A percentile compares a stretch with the other conserved stretches of the same genome.
phyloP scores from a whole-genome alignment of 106 monocot genomes.

The Alisma plantagoaquatica region DNA sequence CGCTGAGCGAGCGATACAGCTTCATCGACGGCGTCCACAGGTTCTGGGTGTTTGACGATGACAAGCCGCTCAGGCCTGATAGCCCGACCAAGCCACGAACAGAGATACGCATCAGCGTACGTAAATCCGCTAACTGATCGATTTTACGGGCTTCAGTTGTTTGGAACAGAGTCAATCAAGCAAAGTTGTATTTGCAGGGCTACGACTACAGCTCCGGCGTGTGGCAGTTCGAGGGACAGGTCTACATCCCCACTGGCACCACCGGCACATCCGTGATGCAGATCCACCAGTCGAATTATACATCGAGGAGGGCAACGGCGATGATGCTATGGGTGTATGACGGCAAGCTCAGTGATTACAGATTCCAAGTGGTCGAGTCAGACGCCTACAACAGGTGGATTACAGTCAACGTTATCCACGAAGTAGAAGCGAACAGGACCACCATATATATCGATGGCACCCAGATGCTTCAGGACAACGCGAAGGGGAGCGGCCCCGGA shows the following conservation, averaged over 20 bases:
- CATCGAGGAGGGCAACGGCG: slow-evolving; percentile 1
- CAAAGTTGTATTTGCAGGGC: slow-evolving; percentile 18
- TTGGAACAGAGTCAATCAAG: slow-evolving; percentile 1
- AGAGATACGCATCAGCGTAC: slow-evolving; percentile 28
- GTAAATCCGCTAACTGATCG: neutral
- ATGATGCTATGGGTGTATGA: slow-evolving; percentile 25
- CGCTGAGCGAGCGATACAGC: too few relatives aligned
- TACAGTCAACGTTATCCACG: slow-evolving; percentile 27
- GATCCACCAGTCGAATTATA: slow-evolving; percentile 7
- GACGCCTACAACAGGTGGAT: slow-evolving; percentile 27
- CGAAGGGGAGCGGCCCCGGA: neutral
- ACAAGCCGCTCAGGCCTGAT: slow-evolving; percentile 13
- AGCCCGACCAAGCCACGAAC: slow-evolving; percentile 24
- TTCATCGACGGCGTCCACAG: too few relatives aligned
- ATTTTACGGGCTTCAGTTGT: neutral
- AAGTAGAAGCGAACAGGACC: slow-evolving; percentile 7
- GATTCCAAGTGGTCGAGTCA: neutral
- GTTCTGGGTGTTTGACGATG: slow-evolving; percentile 32
- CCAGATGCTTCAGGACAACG: slow-evolving; percentile 4
- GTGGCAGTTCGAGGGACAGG: too few relatives aligned
- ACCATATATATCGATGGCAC: too few relatives aligned
- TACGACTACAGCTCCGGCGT: too few relatives aligned
- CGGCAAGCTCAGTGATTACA: slow-evolving; percentile 16
- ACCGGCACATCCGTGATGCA: slow-evolving; percentile 24
- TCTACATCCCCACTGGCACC: slow-evolving; percentile 9